Percentiles rank a stretch among this genome's conserved stretches.
Conservation (phyloP, 106 monocot species). For the Cymbidium sinense region DNA sequence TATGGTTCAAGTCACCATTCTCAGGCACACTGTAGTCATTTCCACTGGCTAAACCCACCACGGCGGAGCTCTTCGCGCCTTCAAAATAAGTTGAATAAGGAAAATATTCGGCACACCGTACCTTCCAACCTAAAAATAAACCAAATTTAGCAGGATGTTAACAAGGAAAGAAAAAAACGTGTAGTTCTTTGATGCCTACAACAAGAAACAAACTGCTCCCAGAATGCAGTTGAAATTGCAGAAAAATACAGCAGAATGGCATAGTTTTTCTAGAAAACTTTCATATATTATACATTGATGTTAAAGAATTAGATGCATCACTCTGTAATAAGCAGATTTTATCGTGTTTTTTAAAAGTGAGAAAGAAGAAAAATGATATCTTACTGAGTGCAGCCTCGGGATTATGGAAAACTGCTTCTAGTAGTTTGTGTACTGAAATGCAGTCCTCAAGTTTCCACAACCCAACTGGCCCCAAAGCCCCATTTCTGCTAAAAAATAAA, state of each 20-base stretch:
- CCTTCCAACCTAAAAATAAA: constrained; percentile 61
- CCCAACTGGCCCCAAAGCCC: constrained; percentile 36
- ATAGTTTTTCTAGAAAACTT: background rate
- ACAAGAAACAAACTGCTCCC: background rate
- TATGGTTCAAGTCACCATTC: constrained; percentile 37
- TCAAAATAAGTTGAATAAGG: constrained; percentile 64
- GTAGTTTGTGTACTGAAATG: constrained; percentile 65
- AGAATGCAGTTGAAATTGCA: background rate
- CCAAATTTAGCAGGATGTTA: background rate
- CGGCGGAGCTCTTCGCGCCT: constrained; percentile 33
- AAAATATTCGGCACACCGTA: constrained; percentile 59
- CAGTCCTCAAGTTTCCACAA: constrained; percentile 75
- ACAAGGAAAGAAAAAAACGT: background rate
- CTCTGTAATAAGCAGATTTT: background rate
- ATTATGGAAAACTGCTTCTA: constrained; percentile 53
- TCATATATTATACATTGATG: background rate
- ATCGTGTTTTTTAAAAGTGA: background rate
- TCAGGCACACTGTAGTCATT: constrained; percentile 21
- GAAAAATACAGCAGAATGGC: background rate
- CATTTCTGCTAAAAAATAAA: constrained; percentile 33
- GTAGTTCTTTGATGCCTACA: background rate
- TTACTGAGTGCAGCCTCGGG: constrained; percentile 68
- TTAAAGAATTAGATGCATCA: background rate
- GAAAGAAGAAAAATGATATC: constrained; percentile 11
- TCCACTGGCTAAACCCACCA: constrained; percentile 6